These are phyloP conservation scores for Boletus sensibilis DNA, from an alignment of 768 basidiomycete genomes.

Conservation along the genomic window DNA sequence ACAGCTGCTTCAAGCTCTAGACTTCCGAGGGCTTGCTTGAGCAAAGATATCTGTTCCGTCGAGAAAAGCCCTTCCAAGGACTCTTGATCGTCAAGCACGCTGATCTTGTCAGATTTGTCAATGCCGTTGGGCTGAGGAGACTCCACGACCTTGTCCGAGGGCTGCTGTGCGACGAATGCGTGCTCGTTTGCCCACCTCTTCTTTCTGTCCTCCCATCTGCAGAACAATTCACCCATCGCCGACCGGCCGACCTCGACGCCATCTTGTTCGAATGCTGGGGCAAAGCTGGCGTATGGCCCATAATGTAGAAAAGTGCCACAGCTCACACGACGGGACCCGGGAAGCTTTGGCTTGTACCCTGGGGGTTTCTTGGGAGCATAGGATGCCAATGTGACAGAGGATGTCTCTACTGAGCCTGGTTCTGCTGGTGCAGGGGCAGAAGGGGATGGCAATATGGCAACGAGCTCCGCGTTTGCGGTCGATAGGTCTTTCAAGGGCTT, in stretches of 20 bases:
- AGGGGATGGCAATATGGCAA: conserved; percentile 68
- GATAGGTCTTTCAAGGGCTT: conserved; percentile 48
- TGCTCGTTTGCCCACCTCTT: conserved; percentile 29
- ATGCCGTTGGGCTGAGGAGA: conserved; percentile 14
- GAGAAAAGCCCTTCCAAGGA: conserved; percentile 56
- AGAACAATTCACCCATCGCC: conserved; percentile 59
- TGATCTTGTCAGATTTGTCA: conserved; percentile 5
- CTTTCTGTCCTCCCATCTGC: conserved; percentile 47
- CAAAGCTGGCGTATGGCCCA: conserved; percentile 72
- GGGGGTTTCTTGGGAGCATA: conserved; percentile 48
- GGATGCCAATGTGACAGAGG: conserved; percentile 52
- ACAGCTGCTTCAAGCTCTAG: conserved; percentile 70
- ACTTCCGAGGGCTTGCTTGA: conserved; percentile 60
- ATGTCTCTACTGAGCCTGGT: conserved; percentile 18
- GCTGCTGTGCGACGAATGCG: neutral
- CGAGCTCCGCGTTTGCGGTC: conserved; percentile 73
- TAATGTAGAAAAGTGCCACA: conserved; percentile 77
- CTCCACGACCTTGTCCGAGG: neutral
- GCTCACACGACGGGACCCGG: conserved; percentile 53
- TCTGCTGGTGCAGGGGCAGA: conserved; percentile 35
- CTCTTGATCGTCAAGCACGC: conserved; percentile 34
- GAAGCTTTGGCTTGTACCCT: conserved; percentile 41
- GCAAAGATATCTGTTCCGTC: conserved; percentile 49
- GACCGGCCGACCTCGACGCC: conserved; percentile 66
- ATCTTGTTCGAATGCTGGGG: conserved; percentile 76